A percentile compares a stretch with the other conserved stretches of the same genome.
Conservation (phyloP, 2,329 filamentous ascomycete species). For the Fusarium xylarioides region DNA sequence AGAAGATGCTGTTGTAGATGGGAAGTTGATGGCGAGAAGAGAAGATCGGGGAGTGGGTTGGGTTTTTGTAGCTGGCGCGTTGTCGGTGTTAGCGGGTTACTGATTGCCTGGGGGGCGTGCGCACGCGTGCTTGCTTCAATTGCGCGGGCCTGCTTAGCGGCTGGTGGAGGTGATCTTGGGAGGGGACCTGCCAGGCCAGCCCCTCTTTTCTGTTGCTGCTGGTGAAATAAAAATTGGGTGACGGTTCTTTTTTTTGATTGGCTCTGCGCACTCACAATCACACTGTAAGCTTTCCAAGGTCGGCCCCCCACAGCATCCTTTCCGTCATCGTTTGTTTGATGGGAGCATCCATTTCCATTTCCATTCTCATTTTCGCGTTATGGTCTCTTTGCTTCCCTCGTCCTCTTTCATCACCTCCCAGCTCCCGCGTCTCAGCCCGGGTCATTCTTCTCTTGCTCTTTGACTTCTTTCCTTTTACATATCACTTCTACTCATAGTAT, state of each 20-base stretch:
- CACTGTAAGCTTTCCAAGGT: slow-evolving; percentile 15
- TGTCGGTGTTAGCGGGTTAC: slow-evolving; percentile 61
- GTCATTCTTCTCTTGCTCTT: slow-evolving; percentile 25
- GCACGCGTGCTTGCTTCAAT: slow-evolving; percentile 34
- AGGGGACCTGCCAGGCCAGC: slow-evolving; percentile 23
- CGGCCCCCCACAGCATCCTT: slow-evolving; percentile 9
- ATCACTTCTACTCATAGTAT: slow-evolving; percentile 2
- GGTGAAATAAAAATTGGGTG: slow-evolving; percentile 31
- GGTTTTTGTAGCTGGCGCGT: slow-evolving; percentile 71
- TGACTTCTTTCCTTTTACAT: slow-evolving; percentile 33
- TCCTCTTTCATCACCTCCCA: neutral
- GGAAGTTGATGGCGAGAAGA: slow-evolving; percentile 57
- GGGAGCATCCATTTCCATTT: neutral
- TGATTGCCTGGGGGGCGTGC: slow-evolving; percentile 58
- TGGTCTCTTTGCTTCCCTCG: neutral
- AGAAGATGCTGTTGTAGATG: slow-evolving; percentile 49
- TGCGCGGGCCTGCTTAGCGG: slow-evolving; percentile 5
- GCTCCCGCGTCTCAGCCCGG: slow-evolving; percentile 2
- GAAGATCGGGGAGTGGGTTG: slow-evolving; percentile 61
- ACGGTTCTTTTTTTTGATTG: slow-evolving; percentile 37
- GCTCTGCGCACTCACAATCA: neutral
- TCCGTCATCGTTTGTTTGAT: slow-evolving; percentile 19
- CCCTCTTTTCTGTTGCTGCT: slow-evolving; percentile 31
- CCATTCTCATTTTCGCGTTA: neutral
- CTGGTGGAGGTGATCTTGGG: slow-evolving; percentile 34